Evolutionary conservation across 129 eudicot species (phyloP).

Genomic region (Heracleum sosnowskyi): DNA sequence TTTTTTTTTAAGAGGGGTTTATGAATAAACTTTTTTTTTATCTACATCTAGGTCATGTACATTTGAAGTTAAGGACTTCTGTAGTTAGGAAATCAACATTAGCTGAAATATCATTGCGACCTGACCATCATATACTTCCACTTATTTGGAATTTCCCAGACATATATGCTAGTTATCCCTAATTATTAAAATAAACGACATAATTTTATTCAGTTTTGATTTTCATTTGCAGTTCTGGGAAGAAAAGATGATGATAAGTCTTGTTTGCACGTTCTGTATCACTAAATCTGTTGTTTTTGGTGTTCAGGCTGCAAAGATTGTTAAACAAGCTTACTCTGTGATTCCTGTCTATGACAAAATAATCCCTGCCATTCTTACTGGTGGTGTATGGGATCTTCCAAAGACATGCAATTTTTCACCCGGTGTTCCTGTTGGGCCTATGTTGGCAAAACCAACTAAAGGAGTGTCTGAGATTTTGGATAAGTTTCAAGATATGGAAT

Average conservation of each 20-base stretch:
- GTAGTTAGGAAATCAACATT: background rate
- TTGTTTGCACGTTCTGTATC: slow-evolving; percentile 1
- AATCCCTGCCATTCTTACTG: slow-evolving; percentile 72
- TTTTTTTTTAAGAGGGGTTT: background rate
- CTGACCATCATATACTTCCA: background rate
- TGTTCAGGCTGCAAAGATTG: slow-evolving; percentile 75
- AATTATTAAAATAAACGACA: too few relatives aligned
- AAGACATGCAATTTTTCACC: slow-evolving; percentile 71
- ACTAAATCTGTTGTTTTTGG: background rate
- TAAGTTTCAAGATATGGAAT: slow-evolving; percentile 88
- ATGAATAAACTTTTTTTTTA: background rate
- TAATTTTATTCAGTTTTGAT: too few relatives aligned
- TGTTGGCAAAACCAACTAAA: slow-evolving; percentile 97
- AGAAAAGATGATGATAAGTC: background rate
- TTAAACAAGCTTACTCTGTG: slow-evolving; percentile 89
- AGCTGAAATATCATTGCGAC: background rate
- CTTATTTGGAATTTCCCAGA: background rate
- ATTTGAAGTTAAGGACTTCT: background rate
- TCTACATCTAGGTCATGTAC: slow-evolving; percentile 1
- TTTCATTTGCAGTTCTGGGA: background rate
- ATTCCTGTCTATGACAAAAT: slow-evolving; percentile 88
- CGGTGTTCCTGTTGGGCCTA: slow-evolving; percentile 95
- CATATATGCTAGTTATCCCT: background rate
- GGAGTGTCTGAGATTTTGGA: slow-evolving; percentile 92
- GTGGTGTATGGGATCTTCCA: slow-evolving; percentile 76